A percentile compares a stretch with the other conserved stretches of the same genome.
Conservation (phyloP, 1,139 yeast genomes). For the Candida sojae region DNA sequence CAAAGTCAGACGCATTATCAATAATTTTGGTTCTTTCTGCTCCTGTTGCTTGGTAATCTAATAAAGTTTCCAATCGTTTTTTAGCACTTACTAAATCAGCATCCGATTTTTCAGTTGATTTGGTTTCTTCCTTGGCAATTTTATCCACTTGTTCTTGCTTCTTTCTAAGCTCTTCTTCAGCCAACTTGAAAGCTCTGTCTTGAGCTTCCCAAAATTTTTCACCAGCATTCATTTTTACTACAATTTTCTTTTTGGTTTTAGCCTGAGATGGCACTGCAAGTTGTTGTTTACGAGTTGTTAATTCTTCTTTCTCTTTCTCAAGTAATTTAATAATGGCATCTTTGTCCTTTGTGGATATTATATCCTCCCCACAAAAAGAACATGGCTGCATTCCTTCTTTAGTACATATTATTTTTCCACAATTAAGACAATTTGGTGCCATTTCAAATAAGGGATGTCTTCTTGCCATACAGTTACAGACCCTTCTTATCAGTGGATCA, state of each 20-base stretch:
- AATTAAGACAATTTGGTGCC: slow-evolving; percentile 90
- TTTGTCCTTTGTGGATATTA: slow-evolving; percentile 63
- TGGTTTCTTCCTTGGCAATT: slow-evolving; percentile 35
- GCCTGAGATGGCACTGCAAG: slow-evolving; percentile 17
- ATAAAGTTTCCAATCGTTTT: slow-evolving; percentile 65
- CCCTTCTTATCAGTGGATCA: slow-evolving; percentile 19
- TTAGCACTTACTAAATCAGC: slow-evolving; percentile 69
- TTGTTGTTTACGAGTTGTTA: slow-evolving; percentile 12
- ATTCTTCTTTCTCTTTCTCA: slow-evolving; percentile 42
- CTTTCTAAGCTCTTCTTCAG: slow-evolving; percentile 40
- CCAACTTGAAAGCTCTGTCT: slow-evolving; percentile 58
- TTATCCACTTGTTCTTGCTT: slow-evolving; percentile 29
- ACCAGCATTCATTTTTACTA: slow-evolving; percentile 56
- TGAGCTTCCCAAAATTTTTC: slow-evolving; percentile 71
- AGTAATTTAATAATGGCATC: slow-evolving; percentile 57
- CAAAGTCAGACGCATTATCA: slow-evolving; percentile 92
- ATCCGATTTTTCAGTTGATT: slow-evolving; percentile 34
- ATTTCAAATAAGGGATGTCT: slow-evolving; percentile 85
- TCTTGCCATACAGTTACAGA: slow-evolving; percentile 82
- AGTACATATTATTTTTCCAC: slow-evolving; percentile 91
- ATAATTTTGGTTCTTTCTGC: slow-evolving; percentile 90
- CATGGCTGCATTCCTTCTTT: slow-evolving; percentile 93
- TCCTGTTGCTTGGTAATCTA: slow-evolving; percentile 82
- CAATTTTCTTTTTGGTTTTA: slow-evolving; percentile 38
- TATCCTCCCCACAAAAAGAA: slow-evolving; percentile 71